A percentile compares a stretch with the other conserved stretches of the same genome.
These are phyloP conservation scores for Spirogloea muscicola DNA, from an alignment of 139 green algal species.

Conservation along the genomic window DNA sequence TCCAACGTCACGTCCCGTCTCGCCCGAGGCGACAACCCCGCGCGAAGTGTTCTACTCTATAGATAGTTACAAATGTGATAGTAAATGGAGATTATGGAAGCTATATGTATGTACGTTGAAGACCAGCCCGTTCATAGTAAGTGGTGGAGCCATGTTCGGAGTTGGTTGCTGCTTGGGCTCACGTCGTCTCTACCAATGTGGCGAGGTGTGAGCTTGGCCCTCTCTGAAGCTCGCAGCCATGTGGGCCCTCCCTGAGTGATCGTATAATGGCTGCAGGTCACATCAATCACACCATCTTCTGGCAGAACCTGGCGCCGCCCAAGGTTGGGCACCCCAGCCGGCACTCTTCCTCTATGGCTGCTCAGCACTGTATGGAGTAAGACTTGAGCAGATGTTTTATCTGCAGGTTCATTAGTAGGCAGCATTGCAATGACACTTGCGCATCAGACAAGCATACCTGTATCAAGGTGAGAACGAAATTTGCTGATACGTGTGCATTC, in stretches of 20 bases:
- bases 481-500: not conserved
- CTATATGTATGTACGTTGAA: slow-evolving; percentile 1
- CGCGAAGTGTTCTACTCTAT: not conserved
- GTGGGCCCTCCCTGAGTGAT: not conserved
- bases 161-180: not conserved
- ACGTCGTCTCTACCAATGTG: not conserved
- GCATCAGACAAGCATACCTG: not conserved
- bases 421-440: not conserved
- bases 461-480: not conserved
- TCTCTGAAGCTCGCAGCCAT: no score
- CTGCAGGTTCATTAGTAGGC: not conserved
- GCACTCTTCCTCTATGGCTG: not conserved
- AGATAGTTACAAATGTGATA: no score
- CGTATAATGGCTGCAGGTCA: slow-evolving; percentile 66
- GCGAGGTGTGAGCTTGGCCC: not conserved
- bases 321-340: slow-evolving; percentile 57
- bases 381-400: not conserved
- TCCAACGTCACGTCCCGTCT: not conserved
- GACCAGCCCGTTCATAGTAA: not conserved
- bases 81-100: no score
- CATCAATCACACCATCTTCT: slow-evolving; percentile 97
- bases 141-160: not conserved
- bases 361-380: no score
- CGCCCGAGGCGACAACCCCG: not conserved
- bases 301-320: slow-evolving; percentile 79